Evolutionary conservation across 1,284 basidiomycete species (phyloP).

Genomic region (Malassezia yamatoensis): DNA sequence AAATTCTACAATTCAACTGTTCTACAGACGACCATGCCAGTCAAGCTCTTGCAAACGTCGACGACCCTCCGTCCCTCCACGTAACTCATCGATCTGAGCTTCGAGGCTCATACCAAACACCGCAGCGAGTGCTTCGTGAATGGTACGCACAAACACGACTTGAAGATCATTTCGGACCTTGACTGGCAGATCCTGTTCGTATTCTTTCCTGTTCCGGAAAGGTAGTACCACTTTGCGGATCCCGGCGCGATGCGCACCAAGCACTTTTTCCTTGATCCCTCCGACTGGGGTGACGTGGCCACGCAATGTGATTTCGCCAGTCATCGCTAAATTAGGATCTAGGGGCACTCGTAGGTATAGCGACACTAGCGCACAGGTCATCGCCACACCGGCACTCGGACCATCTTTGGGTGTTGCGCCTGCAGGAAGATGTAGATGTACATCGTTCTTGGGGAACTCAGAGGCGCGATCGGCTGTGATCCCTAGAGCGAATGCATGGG

Average conservation of each 20-base stretch:
- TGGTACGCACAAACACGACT: constrained; percentile 66
- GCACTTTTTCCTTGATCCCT: constrained; percentile 44
- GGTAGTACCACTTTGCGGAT: constrained; percentile 72
- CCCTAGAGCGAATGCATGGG: constrained; percentile 67
- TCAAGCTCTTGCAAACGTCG: constrained; percentile 17
- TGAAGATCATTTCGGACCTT: constrained; percentile 64
- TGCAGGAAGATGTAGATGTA: constrained; percentile 76
- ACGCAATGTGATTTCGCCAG: constrained; percentile 42
- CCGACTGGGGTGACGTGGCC: constrained; percentile 44
- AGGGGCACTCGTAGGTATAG: constrained; percentile 62
- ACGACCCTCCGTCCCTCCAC: constrained; percentile 8
- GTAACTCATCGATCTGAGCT: constrained; percentile 8
- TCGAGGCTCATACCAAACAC: constrained; percentile 45
- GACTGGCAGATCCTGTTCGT: constrained; percentile 67
- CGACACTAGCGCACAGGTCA: constrained; percentile 74
- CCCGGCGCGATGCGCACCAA: constrained; percentile 58
- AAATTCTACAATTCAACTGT: too few relatives aligned
- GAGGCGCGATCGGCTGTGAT: constrained; percentile 61
- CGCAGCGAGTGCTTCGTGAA: constrained; percentile 67
- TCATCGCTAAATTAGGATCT: constrained; percentile 41
- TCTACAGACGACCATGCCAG: constrained; percentile 13
- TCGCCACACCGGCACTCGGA: constrained; percentile 69
- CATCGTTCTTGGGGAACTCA: constrained; percentile 67
- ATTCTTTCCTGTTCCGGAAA: constrained; percentile 69
- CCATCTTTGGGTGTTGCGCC: constrained; percentile 85